Percentiles rank a stretch among this genome's conserved stretches.
Evolutionary conservation across 225 moss, liverwort and hornwort genomes (phyloP).

Genomic region (Pseudisothecium myosuroides): DNA sequence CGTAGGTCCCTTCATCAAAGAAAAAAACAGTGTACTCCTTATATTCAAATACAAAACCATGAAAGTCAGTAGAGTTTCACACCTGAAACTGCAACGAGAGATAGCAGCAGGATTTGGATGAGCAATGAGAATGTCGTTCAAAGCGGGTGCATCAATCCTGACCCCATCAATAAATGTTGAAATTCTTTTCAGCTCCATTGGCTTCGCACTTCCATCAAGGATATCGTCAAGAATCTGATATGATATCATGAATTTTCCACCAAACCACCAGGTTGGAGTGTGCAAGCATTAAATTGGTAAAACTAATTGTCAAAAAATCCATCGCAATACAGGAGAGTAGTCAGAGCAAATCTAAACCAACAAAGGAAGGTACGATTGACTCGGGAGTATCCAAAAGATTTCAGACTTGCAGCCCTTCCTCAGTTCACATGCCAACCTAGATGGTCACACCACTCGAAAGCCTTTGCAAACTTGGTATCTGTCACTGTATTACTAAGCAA

Average conservation of each 20-base stretch:
- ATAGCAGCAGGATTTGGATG: slow-evolving; percentile 91
- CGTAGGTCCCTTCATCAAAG: background rate
- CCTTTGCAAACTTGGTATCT: background rate
- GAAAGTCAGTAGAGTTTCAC: background rate
- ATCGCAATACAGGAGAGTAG: background rate
- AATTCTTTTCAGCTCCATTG: slow-evolving; percentile 54
- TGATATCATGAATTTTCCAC: background rate
- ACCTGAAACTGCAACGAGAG: slow-evolving; percentile 87
- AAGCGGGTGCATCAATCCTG: slow-evolving; percentile 36
- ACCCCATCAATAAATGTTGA: slow-evolving; percentile 59
- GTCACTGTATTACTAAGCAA: background rate
- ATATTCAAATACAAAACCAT: background rate
- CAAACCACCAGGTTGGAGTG: background rate
- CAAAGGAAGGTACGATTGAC: background rate
- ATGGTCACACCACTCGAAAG: background rate
- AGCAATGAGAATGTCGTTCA: slow-evolving; percentile 73
- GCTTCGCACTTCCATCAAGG: slow-evolving; percentile 31
- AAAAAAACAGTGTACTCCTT: background rate
- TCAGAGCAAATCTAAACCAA: background rate
- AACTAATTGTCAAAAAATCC: background rate
- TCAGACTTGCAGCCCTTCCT: background rate
- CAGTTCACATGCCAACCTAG: background rate
- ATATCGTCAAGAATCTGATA: slow-evolving; percentile 67
- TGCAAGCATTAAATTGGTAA: background rate
- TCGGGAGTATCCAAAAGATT: background rate